phyloP scores from a whole-genome alignment of 768 basidiomycete species.

The Hygrophoropsis aurantiaca region DNA sequence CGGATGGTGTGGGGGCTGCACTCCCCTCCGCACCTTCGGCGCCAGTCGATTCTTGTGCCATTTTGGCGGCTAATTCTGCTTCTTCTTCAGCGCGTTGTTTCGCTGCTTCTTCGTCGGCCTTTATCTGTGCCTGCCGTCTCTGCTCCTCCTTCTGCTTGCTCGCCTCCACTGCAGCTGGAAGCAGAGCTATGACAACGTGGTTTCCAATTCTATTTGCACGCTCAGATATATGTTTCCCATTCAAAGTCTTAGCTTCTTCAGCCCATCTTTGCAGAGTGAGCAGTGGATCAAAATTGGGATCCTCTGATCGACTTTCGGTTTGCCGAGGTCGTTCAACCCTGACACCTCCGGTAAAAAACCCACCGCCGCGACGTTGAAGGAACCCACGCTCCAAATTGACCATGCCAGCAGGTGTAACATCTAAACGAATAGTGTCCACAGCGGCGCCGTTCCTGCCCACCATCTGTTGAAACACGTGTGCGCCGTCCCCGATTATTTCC shows the following conservation, averaged over 20 bases:
- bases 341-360: constrained; percentile 52
- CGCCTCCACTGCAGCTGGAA: constrained; percentile 78
- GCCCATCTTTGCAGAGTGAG: constrained; percentile 86
- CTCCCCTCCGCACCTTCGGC: constrained; percentile 11
- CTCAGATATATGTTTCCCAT: constrained; percentile 71
- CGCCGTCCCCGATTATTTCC: constrained; percentile 77
- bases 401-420: constrained; percentile 66
- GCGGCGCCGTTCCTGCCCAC: constrained; percentile 59
- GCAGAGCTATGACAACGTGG: constrained; percentile 69
- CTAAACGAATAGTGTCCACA: constrained; percentile 73
- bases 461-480: constrained; percentile 83
- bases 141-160: constrained; percentile 44
- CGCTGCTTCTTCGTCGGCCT: constrained; percentile 53
- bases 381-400: constrained; percentile 59
- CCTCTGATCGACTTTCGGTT: constrained; percentile 43
- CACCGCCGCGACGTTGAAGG: constrained; percentile 49
- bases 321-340: constrained; percentile 60
- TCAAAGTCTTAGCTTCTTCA: constrained; percentile 82
- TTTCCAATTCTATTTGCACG: constrained; percentile 66
- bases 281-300: constrained; percentile 67
- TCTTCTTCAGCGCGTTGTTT: constrained; percentile 38
- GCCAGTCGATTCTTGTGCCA: constrained; percentile 13
- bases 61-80: constrained; percentile 33
- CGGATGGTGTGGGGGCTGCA: constrained; percentile 1
- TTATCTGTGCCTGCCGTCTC: constrained; percentile 46